Conservation (phyloP, 306 rosid genomes). For the Pueraria montana region DNA sequence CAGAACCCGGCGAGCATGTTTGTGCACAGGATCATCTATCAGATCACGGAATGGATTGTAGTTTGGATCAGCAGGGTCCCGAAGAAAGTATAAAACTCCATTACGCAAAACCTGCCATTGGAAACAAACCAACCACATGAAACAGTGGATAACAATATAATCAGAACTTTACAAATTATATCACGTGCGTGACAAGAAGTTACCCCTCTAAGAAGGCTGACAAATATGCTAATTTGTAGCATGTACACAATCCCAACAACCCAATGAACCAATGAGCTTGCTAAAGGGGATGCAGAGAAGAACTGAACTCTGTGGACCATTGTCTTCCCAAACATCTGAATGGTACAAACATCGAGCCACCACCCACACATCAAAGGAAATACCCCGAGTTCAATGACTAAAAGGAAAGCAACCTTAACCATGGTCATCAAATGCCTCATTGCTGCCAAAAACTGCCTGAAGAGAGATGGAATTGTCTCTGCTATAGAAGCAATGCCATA, state of each 20-base stretch:
- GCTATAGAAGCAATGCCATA: conserved; percentile 93
- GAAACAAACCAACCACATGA: conserved; percentile 18
- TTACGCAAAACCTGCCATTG: conserved; percentile 88
- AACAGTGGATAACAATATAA: conserved; percentile 22
- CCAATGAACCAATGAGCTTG: conserved; percentile 98
- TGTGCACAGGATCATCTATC: conserved; percentile 98
- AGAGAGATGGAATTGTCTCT: conserved; percentile 94
- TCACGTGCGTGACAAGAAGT: conserved; percentile 27
- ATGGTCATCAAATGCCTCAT: conserved; percentile 99
- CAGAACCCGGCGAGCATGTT: conserved; percentile 98
- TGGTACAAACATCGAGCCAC: conserved; percentile 99
- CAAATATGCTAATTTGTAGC: conserved; percentile 98
- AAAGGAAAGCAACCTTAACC: conserved; percentile 99
- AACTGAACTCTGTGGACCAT: conserved; percentile 97
- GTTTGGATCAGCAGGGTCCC: conserved; percentile 99
- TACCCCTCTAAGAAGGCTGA: conserved; percentile 99
- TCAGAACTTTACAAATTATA: conserved; percentile 20
- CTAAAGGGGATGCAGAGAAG: conserved; percentile 93
- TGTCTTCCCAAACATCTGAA: conserved; percentile 96
- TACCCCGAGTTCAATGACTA: conserved; percentile 98
- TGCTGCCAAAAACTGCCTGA: conserved; percentile 97
- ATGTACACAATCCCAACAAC: conserved; percentile 97
- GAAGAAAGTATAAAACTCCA: conserved; percentile 96
- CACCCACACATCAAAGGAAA: conserved; percentile 99
- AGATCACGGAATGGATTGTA: conserved; percentile 99